Percentiles rank a stretch among this genome's conserved stretches.
Evolutionary conservation across 2,329 filamentous ascomycete genomes (phyloP).

Genomic region (Hysterium pulicare): DNA sequence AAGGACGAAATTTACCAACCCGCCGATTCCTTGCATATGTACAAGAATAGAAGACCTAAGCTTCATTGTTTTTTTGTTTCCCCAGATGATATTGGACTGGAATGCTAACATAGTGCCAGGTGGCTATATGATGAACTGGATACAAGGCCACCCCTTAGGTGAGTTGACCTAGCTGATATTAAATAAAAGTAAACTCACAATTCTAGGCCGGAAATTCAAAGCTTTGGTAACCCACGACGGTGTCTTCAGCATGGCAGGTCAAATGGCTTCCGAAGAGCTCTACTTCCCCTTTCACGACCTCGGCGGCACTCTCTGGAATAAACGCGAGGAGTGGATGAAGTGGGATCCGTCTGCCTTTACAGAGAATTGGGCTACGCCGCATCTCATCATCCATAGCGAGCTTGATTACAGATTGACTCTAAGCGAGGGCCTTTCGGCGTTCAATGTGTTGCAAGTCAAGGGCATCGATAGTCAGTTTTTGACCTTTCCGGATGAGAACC

Average conservation of each 20-base stretch:
- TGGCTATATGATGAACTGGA: slow-evolving; percentile 65
- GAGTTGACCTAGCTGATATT: too few species aligned
- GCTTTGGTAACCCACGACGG: slow-evolving; percentile 87
- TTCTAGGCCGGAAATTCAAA: slow-evolving; percentile 82
- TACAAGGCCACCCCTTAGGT: slow-evolving; percentile 79
- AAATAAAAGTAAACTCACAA: too few species aligned
- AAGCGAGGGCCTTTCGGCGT: slow-evolving; percentile 77
- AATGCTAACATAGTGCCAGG: too few species aligned
- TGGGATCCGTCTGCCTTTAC: slow-evolving; percentile 58
- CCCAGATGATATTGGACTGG: too few species aligned
- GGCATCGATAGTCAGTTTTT: slow-evolving; percentile 74
- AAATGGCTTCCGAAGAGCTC: slow-evolving; percentile 50
- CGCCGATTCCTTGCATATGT: not conserved
- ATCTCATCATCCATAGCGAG: slow-evolving; percentile 86
- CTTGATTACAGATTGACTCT: slow-evolving; percentile 86
- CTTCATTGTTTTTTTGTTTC: too few species aligned
- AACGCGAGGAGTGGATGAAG: slow-evolving; percentile 49
- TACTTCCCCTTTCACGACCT: slow-evolving; percentile 51
- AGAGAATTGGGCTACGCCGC: slow-evolving; percentile 77
- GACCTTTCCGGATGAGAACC: slow-evolving; percentile 76
- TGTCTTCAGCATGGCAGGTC: slow-evolving; percentile 63
- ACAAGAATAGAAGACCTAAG: too few species aligned
- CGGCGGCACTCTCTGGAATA: slow-evolving; percentile 32
- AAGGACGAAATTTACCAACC: not conserved
- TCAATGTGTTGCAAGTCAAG: slow-evolving; percentile 77